Conservation (phyloP, 2,329 filamentous ascomycete genomes). For the Pseudofabraea citricarpa region DNA sequence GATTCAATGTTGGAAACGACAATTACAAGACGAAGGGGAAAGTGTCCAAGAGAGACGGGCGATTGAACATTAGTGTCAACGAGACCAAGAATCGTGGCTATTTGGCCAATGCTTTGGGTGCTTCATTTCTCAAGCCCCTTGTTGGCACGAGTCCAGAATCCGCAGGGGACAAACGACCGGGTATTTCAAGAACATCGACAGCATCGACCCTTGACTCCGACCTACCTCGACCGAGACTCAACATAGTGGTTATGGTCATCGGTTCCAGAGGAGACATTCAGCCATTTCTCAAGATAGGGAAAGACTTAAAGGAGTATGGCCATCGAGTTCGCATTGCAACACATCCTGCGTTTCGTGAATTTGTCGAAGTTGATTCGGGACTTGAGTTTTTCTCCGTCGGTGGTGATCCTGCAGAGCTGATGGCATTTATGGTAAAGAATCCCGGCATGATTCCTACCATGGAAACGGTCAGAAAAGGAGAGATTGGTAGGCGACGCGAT, state of each 20-base stretch:
- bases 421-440: slow-evolving; percentile 84
- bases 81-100: slow-evolving; percentile 67
- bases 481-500: slow-evolving; percentile 61
- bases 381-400: slow-evolving; percentile 79
- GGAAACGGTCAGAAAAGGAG: slow-evolving; percentile 67
- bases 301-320: slow-evolving; percentile 66
- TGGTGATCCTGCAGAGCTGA: slow-evolving; percentile 73
- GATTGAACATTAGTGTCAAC: slow-evolving; percentile 67
- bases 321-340: slow-evolving; percentile 76
- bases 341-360: slow-evolving; percentile 71
- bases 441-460: slow-evolving; percentile 71
- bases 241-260: slow-evolving; percentile 81
- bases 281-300: slow-evolving; percentile 72
- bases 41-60: slow-evolving; percentile 63
- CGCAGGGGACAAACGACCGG: slow-evolving; percentile 25
- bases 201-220: slow-evolving; percentile 12
- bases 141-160: slow-evolving; percentile 8
- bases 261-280: slow-evolving; percentile 77
- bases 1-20: slow-evolving; percentile 58
- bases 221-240: slow-evolving; percentile 38
- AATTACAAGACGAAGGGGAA: slow-evolving; percentile 60
- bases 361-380: slow-evolving; percentile 66
- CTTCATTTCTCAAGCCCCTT: slow-evolving; percentile 54
- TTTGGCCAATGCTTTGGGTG: slow-evolving; percentile 67
- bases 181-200: slow-evolving; percentile 13